Percentiles rank a stretch among this genome's conserved stretches.
Evolutionary conservation across 139 green algal species (phyloP).

Genomic region (Haematococcus lacustris): DNA sequence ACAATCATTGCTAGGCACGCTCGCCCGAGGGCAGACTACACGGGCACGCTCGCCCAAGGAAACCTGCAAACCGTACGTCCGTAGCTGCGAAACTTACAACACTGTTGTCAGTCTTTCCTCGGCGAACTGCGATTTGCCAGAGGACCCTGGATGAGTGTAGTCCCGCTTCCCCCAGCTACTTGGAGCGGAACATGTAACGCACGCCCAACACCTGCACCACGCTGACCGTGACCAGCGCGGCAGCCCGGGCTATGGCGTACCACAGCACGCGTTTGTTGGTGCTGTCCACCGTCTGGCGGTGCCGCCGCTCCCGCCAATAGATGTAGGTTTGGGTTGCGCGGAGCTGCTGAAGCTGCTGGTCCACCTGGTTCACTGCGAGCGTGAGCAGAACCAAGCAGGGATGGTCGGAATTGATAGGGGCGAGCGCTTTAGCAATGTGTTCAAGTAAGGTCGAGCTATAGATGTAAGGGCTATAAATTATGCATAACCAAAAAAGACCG

Average conservation of each 20-base stretch:
- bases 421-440: background rate
- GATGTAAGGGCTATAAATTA: background rate
- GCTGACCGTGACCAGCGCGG: slow-evolving; percentile 20
- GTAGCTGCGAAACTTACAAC: too few relatives aligned
- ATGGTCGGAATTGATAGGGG: background rate
- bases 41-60: too few relatives aligned
- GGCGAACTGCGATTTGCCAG: too few relatives aligned
- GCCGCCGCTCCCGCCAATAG: slow-evolving; percentile 49
- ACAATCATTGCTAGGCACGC: too few relatives aligned
- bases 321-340: slow-evolving; percentile 38
- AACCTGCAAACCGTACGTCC: too few relatives aligned
- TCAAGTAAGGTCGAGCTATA: background rate
- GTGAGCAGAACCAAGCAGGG: slow-evolving; percentile 1
- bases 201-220: slow-evolving; percentile 29
- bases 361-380: slow-evolving; percentile 38
- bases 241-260: slow-evolving; percentile 28
- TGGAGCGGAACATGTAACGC: slow-evolving; percentile 5
- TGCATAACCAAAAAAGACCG: background rate
- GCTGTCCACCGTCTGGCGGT: slow-evolving; percentile 43
- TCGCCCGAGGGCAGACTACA: too few relatives aligned
- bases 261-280: slow-evolving; percentile 37
- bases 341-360: slow-evolving; percentile 39
- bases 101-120: too few relatives aligned
- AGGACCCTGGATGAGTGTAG: too few relatives aligned
- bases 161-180: too few relatives aligned